phyloP scores from a whole-genome alignment of 2,329 filamentous ascomycete species.

The Zasmidium citrigriseum region DNA sequence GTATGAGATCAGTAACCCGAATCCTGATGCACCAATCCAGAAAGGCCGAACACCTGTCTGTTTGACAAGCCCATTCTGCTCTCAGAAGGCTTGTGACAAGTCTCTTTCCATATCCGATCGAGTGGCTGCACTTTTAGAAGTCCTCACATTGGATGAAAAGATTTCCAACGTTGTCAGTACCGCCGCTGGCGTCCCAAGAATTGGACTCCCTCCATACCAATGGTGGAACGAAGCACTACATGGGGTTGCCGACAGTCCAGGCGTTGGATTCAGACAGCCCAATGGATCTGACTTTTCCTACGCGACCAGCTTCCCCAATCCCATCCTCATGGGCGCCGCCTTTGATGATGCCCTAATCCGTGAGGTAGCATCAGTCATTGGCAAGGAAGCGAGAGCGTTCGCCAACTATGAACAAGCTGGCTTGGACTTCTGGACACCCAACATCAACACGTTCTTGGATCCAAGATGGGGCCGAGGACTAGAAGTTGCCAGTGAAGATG shows the following conservation, averaged over 20 bases:
- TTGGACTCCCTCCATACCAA: conserved; percentile 34
- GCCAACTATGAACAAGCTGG: conserved; percentile 33
- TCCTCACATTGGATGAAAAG: conserved; percentile 55
- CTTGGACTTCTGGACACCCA: conserved; percentile 14
- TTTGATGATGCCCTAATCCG: conserved; percentile 62
- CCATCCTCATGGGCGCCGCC: conserved; percentile 15
- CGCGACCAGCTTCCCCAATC: conserved; percentile 6
- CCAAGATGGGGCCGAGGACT: conserved; percentile 3
- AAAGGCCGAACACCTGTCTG: conserved; percentile 16
- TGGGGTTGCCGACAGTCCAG: conserved; percentile 1
- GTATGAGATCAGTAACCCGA: conserved; percentile 14
- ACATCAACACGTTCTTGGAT: conserved; percentile 14
- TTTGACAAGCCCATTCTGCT: conserved; percentile 17
- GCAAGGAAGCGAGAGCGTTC: conserved; percentile 65
- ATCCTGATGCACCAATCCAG: conserved; percentile 8
- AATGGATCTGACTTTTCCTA: conserved; percentile 2
- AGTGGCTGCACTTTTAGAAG: conserved; percentile 49
- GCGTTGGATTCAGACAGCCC: background rate
- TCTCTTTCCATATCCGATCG: conserved; percentile 36
- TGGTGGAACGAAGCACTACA: conserved; percentile 4
- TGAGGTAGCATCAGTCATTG: conserved; percentile 56
- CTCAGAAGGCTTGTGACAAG: conserved; percentile 48
- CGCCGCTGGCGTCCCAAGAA: conserved; percentile 49
- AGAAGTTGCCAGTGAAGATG: background rate
- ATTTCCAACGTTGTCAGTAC: conserved; percentile 52